These are phyloP conservation scores for Exidia glandulosa DNA, from an alignment of 768 basidiomycete genomes.

Conservation along the genomic window DNA sequence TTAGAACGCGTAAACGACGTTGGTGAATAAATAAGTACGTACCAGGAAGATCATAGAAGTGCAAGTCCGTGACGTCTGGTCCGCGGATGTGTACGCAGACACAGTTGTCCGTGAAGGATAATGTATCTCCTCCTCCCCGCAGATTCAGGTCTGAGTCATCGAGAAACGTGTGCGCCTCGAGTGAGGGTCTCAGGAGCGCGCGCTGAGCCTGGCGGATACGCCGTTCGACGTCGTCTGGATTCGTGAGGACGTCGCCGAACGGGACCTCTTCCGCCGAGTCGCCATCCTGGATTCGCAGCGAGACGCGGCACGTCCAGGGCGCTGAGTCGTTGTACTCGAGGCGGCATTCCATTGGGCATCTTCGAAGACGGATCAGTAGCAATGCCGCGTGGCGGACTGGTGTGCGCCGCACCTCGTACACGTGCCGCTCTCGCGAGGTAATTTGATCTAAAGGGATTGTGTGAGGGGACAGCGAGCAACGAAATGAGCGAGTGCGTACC, in stretches of 20 bases:
- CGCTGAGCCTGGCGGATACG: constrained; percentile 54
- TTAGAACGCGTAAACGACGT: neutral
- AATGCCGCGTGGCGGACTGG: neutral
- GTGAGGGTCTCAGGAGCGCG: constrained; percentile 52
- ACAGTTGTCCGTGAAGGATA: constrained; percentile 42
- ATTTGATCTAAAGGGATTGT: constrained; percentile 37
- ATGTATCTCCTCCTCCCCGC: constrained; percentile 8
- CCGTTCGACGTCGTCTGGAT: constrained; percentile 48
- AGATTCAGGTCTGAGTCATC: constrained; percentile 22
- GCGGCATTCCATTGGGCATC: neutral
- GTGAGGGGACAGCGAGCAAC: neutral
- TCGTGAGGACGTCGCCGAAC: constrained; percentile 39
- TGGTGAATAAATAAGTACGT: neutral
- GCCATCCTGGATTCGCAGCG: constrained; percentile 19
- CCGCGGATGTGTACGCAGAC: constrained; percentile 52
- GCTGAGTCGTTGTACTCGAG: neutral
- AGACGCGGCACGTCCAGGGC: constrained; percentile 23
- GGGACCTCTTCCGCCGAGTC: constrained; percentile 11
- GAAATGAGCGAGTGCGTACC: neutral
- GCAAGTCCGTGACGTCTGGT: constrained; percentile 47
- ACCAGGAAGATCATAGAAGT: constrained; percentile 57
- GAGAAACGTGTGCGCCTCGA: constrained; percentile 26
- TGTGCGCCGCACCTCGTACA: constrained; percentile 47
- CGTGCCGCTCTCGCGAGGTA: constrained; percentile 62
- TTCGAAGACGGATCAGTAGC: neutral